Evolutionary conservation across 176 grass and related monocot species (phyloP).

Genomic region (Cenchrus fungigraminus): DNA sequence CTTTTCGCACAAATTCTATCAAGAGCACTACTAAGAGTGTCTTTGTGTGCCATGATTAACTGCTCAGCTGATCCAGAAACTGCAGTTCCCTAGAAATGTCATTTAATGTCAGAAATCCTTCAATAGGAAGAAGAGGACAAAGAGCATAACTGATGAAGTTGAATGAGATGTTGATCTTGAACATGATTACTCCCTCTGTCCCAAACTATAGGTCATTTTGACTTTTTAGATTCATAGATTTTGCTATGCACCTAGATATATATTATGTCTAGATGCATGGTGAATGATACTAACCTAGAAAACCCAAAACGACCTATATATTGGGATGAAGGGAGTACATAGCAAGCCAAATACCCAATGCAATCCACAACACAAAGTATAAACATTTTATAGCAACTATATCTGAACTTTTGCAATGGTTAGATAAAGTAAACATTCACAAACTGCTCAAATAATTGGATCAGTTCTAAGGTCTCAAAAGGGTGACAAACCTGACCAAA

Average conservation of each 20-base stretch:
- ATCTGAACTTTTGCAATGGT: conserved; percentile 12
- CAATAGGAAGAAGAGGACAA: background rate
- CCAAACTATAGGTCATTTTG: too few relatives aligned
- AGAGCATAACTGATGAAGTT: background rate
- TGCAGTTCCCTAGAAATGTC: conserved; percentile 61
- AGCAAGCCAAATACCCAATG: background rate
- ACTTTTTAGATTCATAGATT: too few relatives aligned
- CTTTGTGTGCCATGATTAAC: conserved; percentile 70
- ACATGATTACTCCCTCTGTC: background rate
- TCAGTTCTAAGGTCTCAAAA: conserved; percentile 25
- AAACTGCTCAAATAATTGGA: background rate
- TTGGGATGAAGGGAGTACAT: background rate
- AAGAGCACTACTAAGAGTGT: conserved; percentile 58
- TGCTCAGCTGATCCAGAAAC: conserved; percentile 64
- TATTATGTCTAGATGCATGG: background rate
- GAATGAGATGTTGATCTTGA: conserved; percentile 8
- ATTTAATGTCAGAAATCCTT: conserved; percentile 36
- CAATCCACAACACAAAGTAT: background rate
- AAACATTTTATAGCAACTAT: background rate
- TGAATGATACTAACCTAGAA: too few relatives aligned
- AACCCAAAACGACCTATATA: too few relatives aligned
- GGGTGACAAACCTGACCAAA: conserved; percentile 87
- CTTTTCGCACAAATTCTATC: conserved; percentile 64
- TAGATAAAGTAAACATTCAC: conserved; percentile 1
- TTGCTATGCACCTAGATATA: too few relatives aligned